Percentiles rank a stretch among this genome's conserved stretches.
These are phyloP conservation scores for Chaetomium olivaceum DNA, from an alignment of 2,329 filamentous ascomycete genomes.

Conservation along the genomic window DNA sequence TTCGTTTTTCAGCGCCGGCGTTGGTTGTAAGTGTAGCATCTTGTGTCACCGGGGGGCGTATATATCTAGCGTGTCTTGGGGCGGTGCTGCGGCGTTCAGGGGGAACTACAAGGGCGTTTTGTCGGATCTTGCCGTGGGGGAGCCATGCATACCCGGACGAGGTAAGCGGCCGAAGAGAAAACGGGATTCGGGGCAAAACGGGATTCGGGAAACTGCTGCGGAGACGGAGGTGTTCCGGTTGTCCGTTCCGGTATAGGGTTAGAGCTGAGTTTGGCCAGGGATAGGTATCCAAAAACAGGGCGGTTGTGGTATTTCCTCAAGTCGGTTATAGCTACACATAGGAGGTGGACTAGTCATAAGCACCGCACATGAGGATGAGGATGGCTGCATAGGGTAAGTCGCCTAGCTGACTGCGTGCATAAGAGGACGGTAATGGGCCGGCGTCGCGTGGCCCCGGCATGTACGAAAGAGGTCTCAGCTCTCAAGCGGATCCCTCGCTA, in stretches of 20 bases:
- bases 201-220: neutral
- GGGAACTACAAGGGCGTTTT: neutral
- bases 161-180: conserved; percentile 2
- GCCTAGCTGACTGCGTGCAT: neutral
- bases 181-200: conserved; percentile 9
- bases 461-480: too few relatives aligned
- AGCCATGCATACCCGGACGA: neutral
- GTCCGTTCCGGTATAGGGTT: neutral
- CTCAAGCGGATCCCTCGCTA: too few relatives aligned
- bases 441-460: neutral
- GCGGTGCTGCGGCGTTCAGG: neutral
- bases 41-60: neutral
- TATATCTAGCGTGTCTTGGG: neutral
- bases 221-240: neutral
- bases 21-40: conserved; percentile 11
- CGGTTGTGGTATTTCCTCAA: neutral
- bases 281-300: neutral
- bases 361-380: neutral
- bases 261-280: neutral
- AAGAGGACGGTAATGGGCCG: neutral
- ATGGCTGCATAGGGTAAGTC: neutral
- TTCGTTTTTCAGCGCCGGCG: neutral
- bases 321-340: neutral
- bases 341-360: neutral
- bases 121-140: neutral